These are phyloP conservation scores for Mucuna pruriens DNA, from an alignment of 306 rosid genomes.

Conservation along the genomic window DNA sequence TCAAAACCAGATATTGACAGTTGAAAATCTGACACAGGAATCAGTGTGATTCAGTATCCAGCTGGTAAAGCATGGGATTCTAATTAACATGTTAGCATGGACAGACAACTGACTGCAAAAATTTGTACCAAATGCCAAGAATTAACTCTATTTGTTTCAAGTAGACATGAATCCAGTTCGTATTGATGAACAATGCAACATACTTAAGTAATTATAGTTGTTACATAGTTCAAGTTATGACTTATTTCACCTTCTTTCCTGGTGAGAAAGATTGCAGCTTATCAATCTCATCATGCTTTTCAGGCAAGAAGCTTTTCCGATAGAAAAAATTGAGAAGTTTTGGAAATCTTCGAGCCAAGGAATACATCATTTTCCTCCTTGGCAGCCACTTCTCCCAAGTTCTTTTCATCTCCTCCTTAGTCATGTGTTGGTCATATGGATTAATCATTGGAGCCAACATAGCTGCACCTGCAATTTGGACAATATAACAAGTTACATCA, in stretches of 20 bases:
- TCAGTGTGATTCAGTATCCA: constrained; percentile 4
- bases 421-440: constrained; percentile 80
- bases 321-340: constrained; percentile 71
- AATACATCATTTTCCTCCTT: constrained; percentile 67
- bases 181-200: background rate
- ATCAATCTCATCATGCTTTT: constrained; percentile 73
- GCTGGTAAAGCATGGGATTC: background rate
- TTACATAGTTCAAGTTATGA: constrained; percentile 17
- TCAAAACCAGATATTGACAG: background rate
- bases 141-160: background rate
- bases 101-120: background rate
- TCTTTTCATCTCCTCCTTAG: constrained; percentile 75
- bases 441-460: constrained; percentile 85
- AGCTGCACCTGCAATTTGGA: constrained; percentile 72
- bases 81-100: background rate
- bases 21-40: background rate
- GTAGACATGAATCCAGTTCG: constrained; percentile 11
- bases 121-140: constrained; percentile 3
- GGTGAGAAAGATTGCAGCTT: constrained; percentile 64
- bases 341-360: constrained; percentile 82
- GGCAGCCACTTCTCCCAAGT: constrained; percentile 87
- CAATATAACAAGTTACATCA: constrained; percentile 35
- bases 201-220: background rate
- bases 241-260: constrained; percentile 64
- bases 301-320: constrained; percentile 72